Evolutionary conservation across 495 filamentous ascomycete species (phyloP).

Genomic region (Talaromyces trachyspermus): DNA sequence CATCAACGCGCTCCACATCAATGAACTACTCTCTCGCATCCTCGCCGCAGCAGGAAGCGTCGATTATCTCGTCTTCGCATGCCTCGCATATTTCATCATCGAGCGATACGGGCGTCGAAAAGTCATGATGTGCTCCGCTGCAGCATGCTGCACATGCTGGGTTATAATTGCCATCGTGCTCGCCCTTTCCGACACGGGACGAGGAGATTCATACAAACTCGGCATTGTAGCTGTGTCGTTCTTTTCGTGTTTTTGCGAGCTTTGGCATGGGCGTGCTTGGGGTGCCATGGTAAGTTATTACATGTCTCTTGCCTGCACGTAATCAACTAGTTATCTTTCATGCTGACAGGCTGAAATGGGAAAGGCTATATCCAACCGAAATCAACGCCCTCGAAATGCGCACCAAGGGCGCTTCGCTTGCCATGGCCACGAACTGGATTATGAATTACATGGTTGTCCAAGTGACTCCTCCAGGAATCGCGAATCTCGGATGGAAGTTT

Average conservation of each 20-base stretch:
- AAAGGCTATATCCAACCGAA: slow-evolving; percentile 49
- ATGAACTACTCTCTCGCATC: slow-evolving; percentile 9
- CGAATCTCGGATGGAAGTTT: slow-evolving; percentile 32
- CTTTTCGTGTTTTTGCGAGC: slow-evolving; percentile 8
- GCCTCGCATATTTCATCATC: slow-evolving; percentile 18
- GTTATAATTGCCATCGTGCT: slow-evolving; percentile 5
- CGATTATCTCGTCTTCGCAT: slow-evolving; percentile 37
- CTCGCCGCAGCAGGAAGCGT: slow-evolving; percentile 34
- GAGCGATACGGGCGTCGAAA: slow-evolving; percentile 38
- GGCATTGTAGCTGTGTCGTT: slow-evolving; percentile 6
- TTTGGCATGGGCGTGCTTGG: slow-evolving; percentile 7
- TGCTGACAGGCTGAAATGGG: slow-evolving; percentile 8
- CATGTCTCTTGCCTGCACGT: no score
- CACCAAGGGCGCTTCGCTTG: slow-evolving; percentile 46
- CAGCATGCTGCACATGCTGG: slow-evolving; percentile 6
- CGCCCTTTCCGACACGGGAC: slow-evolving; percentile 1
- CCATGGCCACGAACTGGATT: slow-evolving; percentile 49
- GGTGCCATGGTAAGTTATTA: slow-evolving; percentile 5
- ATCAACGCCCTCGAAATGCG: slow-evolving; percentile 52
- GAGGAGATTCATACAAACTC: slow-evolving; percentile 3
- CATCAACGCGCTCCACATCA: background rate
- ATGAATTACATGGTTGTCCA: slow-evolving; percentile 51
- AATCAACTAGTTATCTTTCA: background rate
- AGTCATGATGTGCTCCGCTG: slow-evolving; percentile 27
- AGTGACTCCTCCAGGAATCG: slow-evolving; percentile 32